These are phyloP conservation scores for Hapsidospora chrysogenum DNA, from an alignment of 495 filamentous ascomycete genomes.

Conservation along the genomic window DNA sequence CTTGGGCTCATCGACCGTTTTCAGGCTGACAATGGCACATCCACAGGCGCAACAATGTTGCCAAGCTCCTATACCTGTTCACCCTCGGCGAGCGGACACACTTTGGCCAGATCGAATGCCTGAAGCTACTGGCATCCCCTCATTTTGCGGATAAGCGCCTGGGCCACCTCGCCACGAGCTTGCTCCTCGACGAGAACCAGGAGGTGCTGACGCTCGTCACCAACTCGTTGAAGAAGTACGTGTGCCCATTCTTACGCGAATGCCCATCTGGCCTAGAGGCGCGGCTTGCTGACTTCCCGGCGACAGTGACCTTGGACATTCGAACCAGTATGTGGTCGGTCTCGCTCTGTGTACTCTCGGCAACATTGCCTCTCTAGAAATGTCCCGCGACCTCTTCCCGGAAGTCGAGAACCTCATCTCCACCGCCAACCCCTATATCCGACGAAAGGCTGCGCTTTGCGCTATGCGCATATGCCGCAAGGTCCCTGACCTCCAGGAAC, in stretches of 20 bases:
- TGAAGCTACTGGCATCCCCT: slow-evolving; percentile 91
- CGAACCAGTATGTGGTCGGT: slow-evolving; percentile 96
- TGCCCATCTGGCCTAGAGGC: background rate
- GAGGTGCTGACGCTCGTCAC: slow-evolving; percentile 94
- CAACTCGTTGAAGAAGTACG: slow-evolving; percentile 90
- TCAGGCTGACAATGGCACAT: no score
- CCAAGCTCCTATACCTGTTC: slow-evolving; percentile 94
- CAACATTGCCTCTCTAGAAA: slow-evolving; percentile 94
- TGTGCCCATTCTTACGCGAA: background rate
- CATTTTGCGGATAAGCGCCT: slow-evolving; percentile 95
- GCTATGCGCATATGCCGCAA: slow-evolving; percentile 99
- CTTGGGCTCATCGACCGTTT: slow-evolving; percentile 3
- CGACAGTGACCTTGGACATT: slow-evolving; percentile 79
- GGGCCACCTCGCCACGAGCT: slow-evolving; percentile 90
- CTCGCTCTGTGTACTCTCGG: slow-evolving; percentile 89
- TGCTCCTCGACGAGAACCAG: slow-evolving; percentile 94
- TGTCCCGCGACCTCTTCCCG: slow-evolving; percentile 94
- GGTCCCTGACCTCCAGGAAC: slow-evolving; percentile 91
- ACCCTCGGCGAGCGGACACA: slow-evolving; percentile 96
- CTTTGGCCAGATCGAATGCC: slow-evolving; percentile 98
- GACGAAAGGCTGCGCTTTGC: slow-evolving; percentile 93
- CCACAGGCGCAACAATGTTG: slow-evolving; percentile 89
- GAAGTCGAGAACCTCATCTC: slow-evolving; percentile 85
- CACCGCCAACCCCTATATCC: slow-evolving; percentile 90
- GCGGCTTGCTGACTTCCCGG: slow-evolving; percentile 14